Evolutionary conservation across 2,329 filamentous ascomycete genomes (phyloP), one percentile per base, ranked within the genome.

Genomic region (Shiraia sp.): DNA sequence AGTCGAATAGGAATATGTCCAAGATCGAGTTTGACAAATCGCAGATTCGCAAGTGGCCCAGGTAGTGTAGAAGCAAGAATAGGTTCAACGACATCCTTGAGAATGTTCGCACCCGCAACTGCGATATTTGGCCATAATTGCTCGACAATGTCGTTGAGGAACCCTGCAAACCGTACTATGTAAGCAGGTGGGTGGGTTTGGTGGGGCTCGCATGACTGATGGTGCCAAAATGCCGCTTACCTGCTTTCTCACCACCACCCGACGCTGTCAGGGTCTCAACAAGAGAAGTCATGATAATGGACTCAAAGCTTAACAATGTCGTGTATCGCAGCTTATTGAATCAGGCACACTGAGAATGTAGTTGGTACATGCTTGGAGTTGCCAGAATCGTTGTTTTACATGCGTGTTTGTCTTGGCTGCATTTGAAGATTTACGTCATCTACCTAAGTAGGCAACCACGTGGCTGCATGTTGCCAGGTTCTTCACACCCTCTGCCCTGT

Each of bases 41-140:
- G 61, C 26, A 78, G 62, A 3, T 67, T 61, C 14, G 66, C 56
- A 4, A 78, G 63, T 9, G 74, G 74, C 0, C 72, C 68, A 1
- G 75, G 75, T 2, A 77, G 67, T 57, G 72, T 76, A 4, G 68
- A 65, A 1, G 68, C 70, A 27, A 77, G 70, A 53, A 77, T 76
- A 25, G 75, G 75, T 50, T 77, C 74, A 22, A 73, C 74, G 13
- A 73, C 72, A 4, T 75, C 69, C 47, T 76, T 77, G 29, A 69
- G 60, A 63, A 76, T 76, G 32, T 65, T 63, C 53, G 66, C 61
- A 28, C 68, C 72, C 14, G 71, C 73, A 4, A 73, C 65, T 30
- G 66, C 69, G 59, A 77, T 75, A 51, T 77, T 76, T 25, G 75
- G 75, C 75, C 75, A 78, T 54, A 78, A 55, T 40, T 75, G 72